Conservation (phyloP, 495 filamentous ascomycete genomes). For the Margaritispora aquatica region DNA sequence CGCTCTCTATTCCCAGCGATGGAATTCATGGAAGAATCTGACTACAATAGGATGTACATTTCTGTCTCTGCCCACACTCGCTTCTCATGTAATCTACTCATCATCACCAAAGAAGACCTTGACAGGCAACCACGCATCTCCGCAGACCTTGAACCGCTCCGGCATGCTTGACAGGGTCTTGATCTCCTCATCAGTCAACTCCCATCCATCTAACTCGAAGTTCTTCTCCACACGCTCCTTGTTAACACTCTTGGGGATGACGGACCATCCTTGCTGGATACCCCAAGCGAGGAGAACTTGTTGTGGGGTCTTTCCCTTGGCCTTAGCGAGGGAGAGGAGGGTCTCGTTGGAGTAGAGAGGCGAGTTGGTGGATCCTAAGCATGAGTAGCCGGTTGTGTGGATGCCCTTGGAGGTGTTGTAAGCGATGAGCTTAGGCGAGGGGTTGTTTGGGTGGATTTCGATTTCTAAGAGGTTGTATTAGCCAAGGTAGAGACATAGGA, state of each 20-base stretch:
- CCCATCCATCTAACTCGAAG: slow-evolving; percentile 59
- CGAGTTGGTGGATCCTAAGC: slow-evolving; percentile 69
- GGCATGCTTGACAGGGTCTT: slow-evolving; percentile 54
- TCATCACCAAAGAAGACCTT: slow-evolving; percentile 88
- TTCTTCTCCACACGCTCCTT: slow-evolving; percentile 70
- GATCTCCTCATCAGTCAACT: slow-evolving; percentile 58
- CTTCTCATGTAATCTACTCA: slow-evolving; percentile 42
- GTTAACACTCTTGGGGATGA: slow-evolving; percentile 77
- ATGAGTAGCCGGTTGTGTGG: slow-evolving; percentile 68
- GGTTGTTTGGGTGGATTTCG: slow-evolving; percentile 66
- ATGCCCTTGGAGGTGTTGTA: slow-evolving; percentile 67
- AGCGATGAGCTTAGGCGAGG: slow-evolving; percentile 57
- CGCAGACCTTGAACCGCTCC: slow-evolving; percentile 70
- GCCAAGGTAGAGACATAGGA: neutral
- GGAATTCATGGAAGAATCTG: no score
- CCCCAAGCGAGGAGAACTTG: slow-evolving; percentile 61
- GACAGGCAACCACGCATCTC: slow-evolving; percentile 62
- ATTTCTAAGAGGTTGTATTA: slow-evolving; percentile 45
- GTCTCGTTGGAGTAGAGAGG: slow-evolving; percentile 63
- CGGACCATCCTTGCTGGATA: slow-evolving; percentile 64
- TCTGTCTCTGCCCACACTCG: neutral
- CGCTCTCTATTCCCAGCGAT: no score
- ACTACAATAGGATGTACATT: no score
- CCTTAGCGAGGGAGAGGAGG: slow-evolving; percentile 63
- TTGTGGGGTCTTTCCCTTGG: slow-evolving; percentile 50